phyloP scores from a whole-genome alignment of 345 rosid genomes.

The Citrus maxima region DNA sequence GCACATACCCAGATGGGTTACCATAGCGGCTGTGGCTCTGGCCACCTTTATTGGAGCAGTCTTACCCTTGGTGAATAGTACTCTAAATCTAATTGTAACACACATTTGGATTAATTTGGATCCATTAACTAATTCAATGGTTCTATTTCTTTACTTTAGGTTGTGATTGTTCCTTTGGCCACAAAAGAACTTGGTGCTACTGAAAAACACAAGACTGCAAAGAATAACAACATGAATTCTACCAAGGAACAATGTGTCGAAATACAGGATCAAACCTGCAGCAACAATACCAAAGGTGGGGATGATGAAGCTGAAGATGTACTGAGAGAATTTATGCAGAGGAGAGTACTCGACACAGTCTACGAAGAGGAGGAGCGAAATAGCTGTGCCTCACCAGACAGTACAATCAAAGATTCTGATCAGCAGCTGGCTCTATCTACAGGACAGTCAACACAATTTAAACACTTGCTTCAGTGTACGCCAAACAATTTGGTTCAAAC shows the following conservation, averaged over 20 bases:
- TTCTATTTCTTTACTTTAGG: not conserved
- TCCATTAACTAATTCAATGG: not conserved
- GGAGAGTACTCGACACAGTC: slow-evolving; percentile 26
- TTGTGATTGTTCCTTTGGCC: slow-evolving; percentile 21
- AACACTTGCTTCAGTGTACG: slow-evolving; percentile 18
- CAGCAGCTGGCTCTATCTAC: slow-evolving; percentile 10
- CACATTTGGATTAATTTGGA: not conserved
- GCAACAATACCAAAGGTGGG: slow-evolving; percentile 1
- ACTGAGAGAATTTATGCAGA: slow-evolving; percentile 31
- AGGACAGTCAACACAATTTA: slow-evolving; percentile 15
- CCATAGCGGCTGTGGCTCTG: slow-evolving; percentile 16
- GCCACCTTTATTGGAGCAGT: slow-evolving; percentile 22
- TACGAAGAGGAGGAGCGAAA: slow-evolving; percentile 27
- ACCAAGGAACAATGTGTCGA: not conserved
- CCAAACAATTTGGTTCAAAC: slow-evolving; percentile 15
- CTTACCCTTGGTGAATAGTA: slow-evolving; percentile 25
- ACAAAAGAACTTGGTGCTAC: slow-evolving; percentile 2
- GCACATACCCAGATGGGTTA: slow-evolving; percentile 14
- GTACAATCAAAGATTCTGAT: not conserved
- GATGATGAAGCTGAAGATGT: slow-evolving; percentile 7
- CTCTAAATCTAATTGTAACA: not conserved
- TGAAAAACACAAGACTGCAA: slow-evolving; percentile 9
- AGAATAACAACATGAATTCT: not conserved
- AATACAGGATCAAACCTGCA: slow-evolving; percentile 6
- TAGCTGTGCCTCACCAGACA: slow-evolving; percentile 14